Conservation (phyloP, 2,329 filamentous ascomycete genomes). For the Botrytis sinoallii region DNA sequence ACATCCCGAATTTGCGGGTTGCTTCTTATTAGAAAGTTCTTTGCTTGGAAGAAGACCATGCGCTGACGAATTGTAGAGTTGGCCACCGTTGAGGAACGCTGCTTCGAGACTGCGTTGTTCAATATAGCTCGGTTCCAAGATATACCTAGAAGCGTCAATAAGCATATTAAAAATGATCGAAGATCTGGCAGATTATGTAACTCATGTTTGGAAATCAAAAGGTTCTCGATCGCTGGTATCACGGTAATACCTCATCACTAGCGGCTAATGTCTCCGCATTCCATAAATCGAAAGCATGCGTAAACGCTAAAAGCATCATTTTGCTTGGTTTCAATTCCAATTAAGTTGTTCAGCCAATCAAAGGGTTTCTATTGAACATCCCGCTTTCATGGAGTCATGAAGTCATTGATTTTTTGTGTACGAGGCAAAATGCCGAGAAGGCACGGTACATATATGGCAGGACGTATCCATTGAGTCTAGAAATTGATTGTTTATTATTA, state of each 20-base stretch:
- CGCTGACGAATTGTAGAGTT: not conserved
- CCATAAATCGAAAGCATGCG: not conserved
- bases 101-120: no score
- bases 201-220: not conserved
- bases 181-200: not conserved
- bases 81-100: not conserved
- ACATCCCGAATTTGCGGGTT: not conserved
- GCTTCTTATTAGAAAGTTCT: not conserved
- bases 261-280: not conserved
- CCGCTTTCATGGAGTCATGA: conserved; percentile 8
- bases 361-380: not conserved
- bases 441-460: not conserved
- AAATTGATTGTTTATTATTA: not conserved
- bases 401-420: not conserved
- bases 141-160: not conserved
- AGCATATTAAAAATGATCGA: not conserved
- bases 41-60: not conserved
- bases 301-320: not conserved
- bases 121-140: not conserved
- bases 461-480: not conserved
- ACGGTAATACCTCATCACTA: not conserved
- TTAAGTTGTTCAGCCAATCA: not conserved
- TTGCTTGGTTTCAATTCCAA: not conserved
- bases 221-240: conserved; percentile 6
- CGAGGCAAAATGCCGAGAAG: not conserved